Percentiles rank a stretch among this genome's conserved stretches.
phyloP scores from a whole-genome alignment of 2,329 filamentous ascomycete genomes.

The Ceratocystis variospora region DNA sequence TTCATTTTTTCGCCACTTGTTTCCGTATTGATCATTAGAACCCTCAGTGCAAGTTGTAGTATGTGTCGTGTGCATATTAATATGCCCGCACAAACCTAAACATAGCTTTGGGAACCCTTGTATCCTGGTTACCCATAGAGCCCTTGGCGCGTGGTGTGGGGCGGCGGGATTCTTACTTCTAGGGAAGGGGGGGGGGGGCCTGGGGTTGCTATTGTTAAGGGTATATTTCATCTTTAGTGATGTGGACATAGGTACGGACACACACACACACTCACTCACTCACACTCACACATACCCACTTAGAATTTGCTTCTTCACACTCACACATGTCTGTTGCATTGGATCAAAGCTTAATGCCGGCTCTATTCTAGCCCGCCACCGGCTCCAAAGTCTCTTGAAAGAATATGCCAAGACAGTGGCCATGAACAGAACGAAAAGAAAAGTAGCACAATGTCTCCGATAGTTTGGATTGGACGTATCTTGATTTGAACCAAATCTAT shows the following conservation, averaged over 20 bases:
- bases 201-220: too few relatives aligned
- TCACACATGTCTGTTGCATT: not conserved
- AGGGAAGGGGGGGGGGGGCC: not conserved
- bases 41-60: not conserved
- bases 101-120: not conserved
- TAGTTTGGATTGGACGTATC: not conserved
- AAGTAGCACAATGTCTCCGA: not conserved
- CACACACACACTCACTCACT: not conserved
- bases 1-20: not conserved
- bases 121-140: not conserved
- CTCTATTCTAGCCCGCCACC: not conserved
- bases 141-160: not conserved
- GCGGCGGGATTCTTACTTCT: not conserved
- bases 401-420: not conserved
- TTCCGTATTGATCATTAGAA: not conserved
- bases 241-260: too few relatives aligned
- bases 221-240: too few relatives aligned
- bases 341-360: not conserved
- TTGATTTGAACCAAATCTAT: not conserved
- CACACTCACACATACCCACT: not conserved
- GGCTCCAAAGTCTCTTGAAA: not conserved
- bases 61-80: constrained; percentile 5
- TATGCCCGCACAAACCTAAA: not conserved
- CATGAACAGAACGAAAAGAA: not conserved
- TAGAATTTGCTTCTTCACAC: not conserved